Conservation (phyloP, 768 basidiomycete species). For the Pisolithus albus region DNA sequence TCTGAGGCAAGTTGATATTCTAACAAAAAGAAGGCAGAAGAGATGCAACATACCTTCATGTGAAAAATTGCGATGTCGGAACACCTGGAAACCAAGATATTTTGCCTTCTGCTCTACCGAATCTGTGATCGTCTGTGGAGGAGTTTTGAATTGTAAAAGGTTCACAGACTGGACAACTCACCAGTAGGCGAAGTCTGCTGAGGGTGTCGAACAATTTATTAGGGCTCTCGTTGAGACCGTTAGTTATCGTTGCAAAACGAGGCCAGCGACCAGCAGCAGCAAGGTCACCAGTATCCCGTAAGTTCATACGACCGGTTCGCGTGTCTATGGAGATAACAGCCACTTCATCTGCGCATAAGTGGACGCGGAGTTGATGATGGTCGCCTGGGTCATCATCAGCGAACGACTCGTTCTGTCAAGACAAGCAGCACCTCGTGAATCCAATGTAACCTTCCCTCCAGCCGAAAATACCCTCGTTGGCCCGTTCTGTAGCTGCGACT, state of each 20-base stretch:
- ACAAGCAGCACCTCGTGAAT: slow-evolving; percentile 42
- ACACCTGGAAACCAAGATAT: slow-evolving; percentile 75
- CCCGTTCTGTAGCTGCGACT: slow-evolving; percentile 46
- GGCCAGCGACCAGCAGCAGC: slow-evolving; percentile 66
- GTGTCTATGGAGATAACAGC: slow-evolving; percentile 74
- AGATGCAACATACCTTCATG: slow-evolving; percentile 44
- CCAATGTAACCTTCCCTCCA: slow-evolving; percentile 51
- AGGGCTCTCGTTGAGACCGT: slow-evolving; percentile 67
- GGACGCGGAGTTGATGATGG: slow-evolving; percentile 53
- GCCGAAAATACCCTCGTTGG: slow-evolving; percentile 52
- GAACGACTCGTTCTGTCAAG: background rate
- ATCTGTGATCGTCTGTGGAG: slow-evolving; percentile 73
- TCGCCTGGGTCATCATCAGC: slow-evolving; percentile 35
- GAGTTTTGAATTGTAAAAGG: background rate
- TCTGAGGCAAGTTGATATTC: slow-evolving; percentile 37
- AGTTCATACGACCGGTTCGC: slow-evolving; percentile 69
- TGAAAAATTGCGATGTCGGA: slow-evolving; percentile 59
- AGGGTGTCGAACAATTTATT: slow-evolving; percentile 49
- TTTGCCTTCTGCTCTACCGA: slow-evolving; percentile 80
- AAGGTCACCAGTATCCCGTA: slow-evolving; percentile 77
- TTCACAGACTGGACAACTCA: slow-evolving; percentile 30
- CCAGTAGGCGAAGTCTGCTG: slow-evolving; percentile 52
- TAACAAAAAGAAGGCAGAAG: background rate
- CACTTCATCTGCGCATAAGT: slow-evolving; percentile 69
- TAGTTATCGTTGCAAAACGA: slow-evolving; percentile 52